A percentile compares a stretch with the other conserved stretches of the same genome.
phyloP scores from a whole-genome alignment of 1,139 yeast species.

The Arxiozyma telluris region DNA sequence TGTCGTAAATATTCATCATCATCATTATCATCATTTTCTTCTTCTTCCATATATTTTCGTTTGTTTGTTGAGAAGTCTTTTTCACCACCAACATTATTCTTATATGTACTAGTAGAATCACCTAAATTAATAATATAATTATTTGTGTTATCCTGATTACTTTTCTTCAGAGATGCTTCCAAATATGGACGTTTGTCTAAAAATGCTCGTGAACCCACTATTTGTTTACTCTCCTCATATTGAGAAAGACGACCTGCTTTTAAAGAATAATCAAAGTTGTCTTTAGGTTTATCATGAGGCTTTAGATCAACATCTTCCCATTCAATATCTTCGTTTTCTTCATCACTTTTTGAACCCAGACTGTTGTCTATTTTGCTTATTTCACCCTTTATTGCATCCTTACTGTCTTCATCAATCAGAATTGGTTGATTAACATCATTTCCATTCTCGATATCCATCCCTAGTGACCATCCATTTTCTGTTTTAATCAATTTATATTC shows the following conservation, averaged over 20 bases:
- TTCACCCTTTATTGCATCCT: neutral
- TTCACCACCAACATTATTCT: neutral
- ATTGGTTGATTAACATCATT: constrained; percentile 37
- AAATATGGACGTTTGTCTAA: constrained; percentile 22
- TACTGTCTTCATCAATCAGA: constrained; percentile 32
- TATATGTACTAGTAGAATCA: neutral
- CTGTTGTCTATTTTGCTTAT: constrained; percentile 16
- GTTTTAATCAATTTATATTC: constrained; percentile 70
- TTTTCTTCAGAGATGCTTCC: constrained; percentile 15
- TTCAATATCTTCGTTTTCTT: constrained; percentile 36
- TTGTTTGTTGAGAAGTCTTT: neutral
- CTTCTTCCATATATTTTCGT: neutral
- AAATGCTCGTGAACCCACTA: constrained; percentile 27
- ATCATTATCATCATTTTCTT: constrained; percentile 9
- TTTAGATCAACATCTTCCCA: constrained; percentile 54
- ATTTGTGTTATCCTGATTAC: constrained; percentile 2
- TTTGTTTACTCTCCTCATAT: constrained; percentile 9
- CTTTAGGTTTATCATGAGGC: constrained; percentile 18
- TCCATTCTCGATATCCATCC: constrained; percentile 45
- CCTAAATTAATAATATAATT: neutral
- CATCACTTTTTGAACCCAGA: constrained; percentile 20
- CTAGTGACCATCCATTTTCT: constrained; percentile 80
- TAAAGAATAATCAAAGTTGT: constrained; percentile 32
- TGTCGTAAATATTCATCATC: constrained; percentile 15
- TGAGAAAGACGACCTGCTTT: constrained; percentile 34